Conservation (phyloP, 2,329 filamentous ascomycete species). For the Simplicillium sp. region DNA sequence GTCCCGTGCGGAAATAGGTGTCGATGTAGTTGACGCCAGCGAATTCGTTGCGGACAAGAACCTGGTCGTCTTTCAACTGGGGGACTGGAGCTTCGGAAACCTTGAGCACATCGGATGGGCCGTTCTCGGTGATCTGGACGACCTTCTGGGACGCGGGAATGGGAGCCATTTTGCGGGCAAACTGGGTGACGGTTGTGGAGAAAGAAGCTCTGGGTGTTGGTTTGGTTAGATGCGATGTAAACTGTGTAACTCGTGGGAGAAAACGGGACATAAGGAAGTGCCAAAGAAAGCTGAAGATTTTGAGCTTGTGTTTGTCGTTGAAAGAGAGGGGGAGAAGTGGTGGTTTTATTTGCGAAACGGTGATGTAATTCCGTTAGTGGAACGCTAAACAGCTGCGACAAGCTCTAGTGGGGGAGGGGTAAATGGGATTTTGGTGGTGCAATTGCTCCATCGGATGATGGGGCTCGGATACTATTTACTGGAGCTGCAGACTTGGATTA, state of each 20-base stretch:
- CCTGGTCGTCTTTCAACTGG: constrained; percentile 53
- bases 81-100: constrained; percentile 64
- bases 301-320: no score
- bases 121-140: constrained; percentile 51
- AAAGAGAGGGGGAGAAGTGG: not conserved
- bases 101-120: constrained; percentile 62
- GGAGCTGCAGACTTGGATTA: no score
- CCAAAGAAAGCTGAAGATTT: not conserved
- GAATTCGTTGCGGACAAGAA: constrained; percentile 74
- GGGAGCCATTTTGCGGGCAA: constrained; percentile 57
- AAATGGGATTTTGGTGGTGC: no score
- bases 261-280: not conserved
- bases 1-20: constrained; percentile 78
- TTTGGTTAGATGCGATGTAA: not conserved
- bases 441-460: no score
- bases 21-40: constrained; percentile 86
- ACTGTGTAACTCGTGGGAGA: not conserved
- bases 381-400: no score
- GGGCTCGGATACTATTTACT: no score
- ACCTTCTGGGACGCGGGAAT: constrained; percentile 65
- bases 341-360: not conserved
- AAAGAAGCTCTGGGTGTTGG: not conserved
- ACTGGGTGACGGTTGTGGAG: not conserved
- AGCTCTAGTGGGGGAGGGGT: no score
- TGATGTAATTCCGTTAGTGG: no score